phyloP scores from a whole-genome alignment of 1,284 basidiomycete species.

The Ustilago sp. region DNA sequence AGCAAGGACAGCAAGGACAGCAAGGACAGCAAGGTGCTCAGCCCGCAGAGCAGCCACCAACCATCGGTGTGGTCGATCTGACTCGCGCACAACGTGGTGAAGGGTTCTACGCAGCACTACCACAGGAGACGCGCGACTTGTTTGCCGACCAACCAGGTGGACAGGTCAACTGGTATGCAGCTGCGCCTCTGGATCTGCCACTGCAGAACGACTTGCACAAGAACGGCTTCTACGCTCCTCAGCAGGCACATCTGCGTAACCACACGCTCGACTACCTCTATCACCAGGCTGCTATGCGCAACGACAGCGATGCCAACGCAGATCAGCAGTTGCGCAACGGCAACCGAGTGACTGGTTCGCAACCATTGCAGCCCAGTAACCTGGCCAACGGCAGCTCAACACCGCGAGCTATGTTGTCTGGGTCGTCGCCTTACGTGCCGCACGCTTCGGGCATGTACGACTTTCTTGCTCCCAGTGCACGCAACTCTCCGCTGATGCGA shows the following conservation, averaged over 20 bases:
- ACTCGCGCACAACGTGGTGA: slow-evolving; percentile 50
- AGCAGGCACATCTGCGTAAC: slow-evolving; percentile 39
- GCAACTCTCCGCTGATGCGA: slow-evolving; percentile 47
- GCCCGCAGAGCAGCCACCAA: slow-evolving; percentile 17
- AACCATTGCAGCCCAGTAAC: slow-evolving; percentile 40
- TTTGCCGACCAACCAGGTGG: slow-evolving; percentile 56
- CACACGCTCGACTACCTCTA: slow-evolving; percentile 56
- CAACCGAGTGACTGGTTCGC: slow-evolving; percentile 13
- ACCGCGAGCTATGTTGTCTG: slow-evolving; percentile 31
- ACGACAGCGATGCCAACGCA: slow-evolving; percentile 11
- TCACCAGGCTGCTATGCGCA: slow-evolving; percentile 28
- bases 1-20: background rate
- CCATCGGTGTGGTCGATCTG: slow-evolving; percentile 40
- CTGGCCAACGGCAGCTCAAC: slow-evolving; percentile 43
- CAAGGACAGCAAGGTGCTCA: slow-evolving; percentile 1
- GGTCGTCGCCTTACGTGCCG: slow-evolving; percentile 41
- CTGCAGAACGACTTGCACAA: slow-evolving; percentile 49
- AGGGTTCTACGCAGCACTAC: slow-evolving; percentile 52
- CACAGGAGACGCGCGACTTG: slow-evolving; percentile 47
- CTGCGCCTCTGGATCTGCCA: slow-evolving; percentile 54
- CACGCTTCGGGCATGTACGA: slow-evolving; percentile 52
- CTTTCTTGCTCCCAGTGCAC: slow-evolving; percentile 46
- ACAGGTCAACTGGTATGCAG: slow-evolving; percentile 60
- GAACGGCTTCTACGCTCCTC: slow-evolving; percentile 48
- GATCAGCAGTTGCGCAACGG: slow-evolving; percentile 26